These are phyloP conservation scores for Apiotrichum laibachii DNA, from an alignment of 1,284 basidiomycete species.

Conservation along the genomic window DNA sequence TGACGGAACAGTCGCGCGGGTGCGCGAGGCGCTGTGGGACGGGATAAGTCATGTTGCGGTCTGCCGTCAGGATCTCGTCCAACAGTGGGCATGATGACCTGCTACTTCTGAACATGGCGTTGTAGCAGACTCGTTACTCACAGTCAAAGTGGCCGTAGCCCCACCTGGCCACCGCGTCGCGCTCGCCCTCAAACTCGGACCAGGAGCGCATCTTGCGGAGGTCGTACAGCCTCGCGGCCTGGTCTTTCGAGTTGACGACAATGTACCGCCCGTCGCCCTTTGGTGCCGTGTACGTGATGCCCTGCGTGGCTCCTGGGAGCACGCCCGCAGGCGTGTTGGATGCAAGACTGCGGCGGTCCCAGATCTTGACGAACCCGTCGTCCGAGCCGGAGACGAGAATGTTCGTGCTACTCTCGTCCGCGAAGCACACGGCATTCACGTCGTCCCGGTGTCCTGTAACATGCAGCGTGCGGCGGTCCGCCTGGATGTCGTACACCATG, in stretches of 20 bases:
- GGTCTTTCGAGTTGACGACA: conserved; percentile 97
- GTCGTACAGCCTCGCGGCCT: conserved; percentile 89
- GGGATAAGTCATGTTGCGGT: conserved; percentile 61
- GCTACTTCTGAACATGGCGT: conserved; percentile 15
- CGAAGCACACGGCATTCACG: conserved; percentile 95
- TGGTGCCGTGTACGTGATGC: conserved; percentile 82
- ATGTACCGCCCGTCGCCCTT: conserved; percentile 90
- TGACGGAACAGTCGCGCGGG: conserved; percentile 87
- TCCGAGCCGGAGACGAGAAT: conserved; percentile 91
- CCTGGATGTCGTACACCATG: conserved; percentile 84
- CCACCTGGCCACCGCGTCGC: conserved; percentile 55
- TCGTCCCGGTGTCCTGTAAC: conserved; percentile 84
- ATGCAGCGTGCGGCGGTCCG: conserved; percentile 72
- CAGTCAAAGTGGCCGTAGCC: conserved; percentile 71
- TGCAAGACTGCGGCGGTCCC: conserved; percentile 86
- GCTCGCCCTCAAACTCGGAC: conserved; percentile 63
- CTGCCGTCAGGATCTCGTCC: conserved; percentile 39
- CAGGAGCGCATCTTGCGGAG: conserved; percentile 84
- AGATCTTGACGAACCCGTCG: conserved; percentile 91
- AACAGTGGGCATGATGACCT: background rate
- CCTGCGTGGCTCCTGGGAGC: conserved; percentile 91
- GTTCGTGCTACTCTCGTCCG: conserved; percentile 86
- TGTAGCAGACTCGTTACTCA: conserved; percentile 47
- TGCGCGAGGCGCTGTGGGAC: conserved; percentile 54
- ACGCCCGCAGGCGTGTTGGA: conserved; percentile 85